Evolutionary conservation across 108 stramenopile genomes (phyloP), one percentile per base, ranked within the genome.

Genomic region (Discostella pseudostelligera): DNA sequence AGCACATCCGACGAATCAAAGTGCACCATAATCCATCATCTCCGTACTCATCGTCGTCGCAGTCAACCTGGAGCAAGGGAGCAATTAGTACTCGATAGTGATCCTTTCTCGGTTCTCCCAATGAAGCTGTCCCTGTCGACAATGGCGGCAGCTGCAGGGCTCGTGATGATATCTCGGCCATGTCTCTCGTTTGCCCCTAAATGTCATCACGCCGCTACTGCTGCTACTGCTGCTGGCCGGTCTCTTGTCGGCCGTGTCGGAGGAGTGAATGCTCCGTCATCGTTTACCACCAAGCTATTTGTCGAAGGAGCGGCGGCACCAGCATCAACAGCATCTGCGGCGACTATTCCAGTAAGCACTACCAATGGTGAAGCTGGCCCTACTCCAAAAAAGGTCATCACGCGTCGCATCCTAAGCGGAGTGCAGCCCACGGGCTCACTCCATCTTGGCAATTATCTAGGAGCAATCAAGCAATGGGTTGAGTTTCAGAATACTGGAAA

Each of bases 401-500:
- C 75, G 10, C 56, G 84, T 39, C 90, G 94, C 46, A 80, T 99
- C 39, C 74, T 99, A 59, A 92, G 89, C 14, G 99, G 98, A 19
- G 97, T 99, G 11, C 97, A 98, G 76, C 99, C 99, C 12, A 99
- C 98, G 3, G 99, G 99, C 19, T 79, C 85, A 22, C 87, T 98
- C 13, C 97, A 98, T 66, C 76, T 99, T 24, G 99, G 99, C 17
- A 99, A 99, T 76, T 99, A 99, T 69, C 69, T 99, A 16, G 99
- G 98, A 22, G 97, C 99, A 2, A 94, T 98, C 42, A 83, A 86
- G 56, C 97, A 97, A 67, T 99, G 98, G 99, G 96, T 97, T 1
- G 85, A 84, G 48, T 87, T 93, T 59, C 96, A 99, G 78, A 84
- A 96, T 65, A 83, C 84, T 21, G 84, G 84, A 22, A 72, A 83